Base-by-base conservation (phyloP, 768 basidiomycete genomes). In the Kwoniella pini region DNA sequence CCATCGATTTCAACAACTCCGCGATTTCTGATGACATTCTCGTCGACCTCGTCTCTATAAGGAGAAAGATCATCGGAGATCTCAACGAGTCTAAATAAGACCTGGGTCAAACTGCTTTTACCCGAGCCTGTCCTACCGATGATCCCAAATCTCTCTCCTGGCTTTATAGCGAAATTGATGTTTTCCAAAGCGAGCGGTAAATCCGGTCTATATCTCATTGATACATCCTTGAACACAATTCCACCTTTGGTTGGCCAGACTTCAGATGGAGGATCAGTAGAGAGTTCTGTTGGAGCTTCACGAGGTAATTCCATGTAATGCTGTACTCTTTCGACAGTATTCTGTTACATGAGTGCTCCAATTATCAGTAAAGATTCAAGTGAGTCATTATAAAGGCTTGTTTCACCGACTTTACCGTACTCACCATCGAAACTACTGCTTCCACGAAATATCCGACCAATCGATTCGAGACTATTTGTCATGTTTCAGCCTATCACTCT, bases 61-160 rank as follows among this genome's bases (percentile, higher is more conserved):
- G 33, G 33, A 36, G 15, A 7, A 36, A 7, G 33, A 7, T 36
- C 7, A 0, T 77, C 72, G 31, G 81, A 80, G n/a, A 87, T 71
- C 75, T 88, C 87, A 46, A 88, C 85, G 38, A 84, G 83, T 10
- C 81, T 77, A 69, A 81, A 81, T 84, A 73, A 87, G 83, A n/a
- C 90, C 51, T 78, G 74, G 0, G 69, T 62, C 38, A 58, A 75
- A 63, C 70, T 69, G 39, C 65, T 71, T 61, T 81, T 80, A 12
- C 79, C 80, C 46, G 86, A 86, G 19, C 83, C 93, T 6, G 94
- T 97, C 46, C 83, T 69, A 0, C 83, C 83, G n/a, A 82, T 81
- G 54, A 96, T 86, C 17, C 95, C 95, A 10, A 77, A 84, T 77
- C 94, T 95, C 75, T 93, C 89, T 45, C 83, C 85, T 0, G 88